Evolutionary conservation across 805 yeast species (phyloP), one percentile per base, ranked within the genome.

Genomic region (Pichia cabralensis): DNA sequence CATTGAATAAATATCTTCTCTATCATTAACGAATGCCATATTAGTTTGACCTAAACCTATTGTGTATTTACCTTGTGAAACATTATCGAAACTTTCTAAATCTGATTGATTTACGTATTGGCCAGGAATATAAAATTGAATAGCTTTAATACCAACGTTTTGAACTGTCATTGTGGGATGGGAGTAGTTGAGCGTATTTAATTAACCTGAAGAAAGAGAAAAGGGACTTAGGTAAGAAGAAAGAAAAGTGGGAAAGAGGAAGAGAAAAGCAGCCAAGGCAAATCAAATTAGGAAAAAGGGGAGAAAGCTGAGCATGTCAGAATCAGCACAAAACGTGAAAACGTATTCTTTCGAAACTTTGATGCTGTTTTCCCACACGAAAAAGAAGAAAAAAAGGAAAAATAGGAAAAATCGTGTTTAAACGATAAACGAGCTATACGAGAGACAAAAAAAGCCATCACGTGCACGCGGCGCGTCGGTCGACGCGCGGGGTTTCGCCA

Each of bases 31-130:
- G 52, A 84, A 92, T 14, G 94, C 74, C 99, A 92, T 92, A 62
- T 86, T 85, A 53, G 96, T 89, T 68, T 92, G 98, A 45, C 99
- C 99, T 41, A 92, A 71, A 33, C 99, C 99, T 60, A 92, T 89
- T 56, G 99, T 92, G 71, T 86, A 92, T 61, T 92, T 92, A 41
- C 99, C 99, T 36, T 81, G 66, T 16, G 97, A 74, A 42, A 89
- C 88, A 38, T 81, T 83, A 57, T 88, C 95, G 50, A 64, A 76
- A 45, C 69, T 64, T 61, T 92, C 99, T 47, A 92, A 67, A 36
- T 84, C 97, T 31, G 77, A 65, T 66, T 92, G 97, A 67, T 73
- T 80, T 42, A 92, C 96, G 49, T 65, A 76, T 60, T 76, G 80
- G 26, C 76, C 66, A 30, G 99, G 97, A 54, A 86, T 67, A 65